phyloP scores from a whole-genome alignment of 257 asterid species.

The Cordia subcordata region DNA sequence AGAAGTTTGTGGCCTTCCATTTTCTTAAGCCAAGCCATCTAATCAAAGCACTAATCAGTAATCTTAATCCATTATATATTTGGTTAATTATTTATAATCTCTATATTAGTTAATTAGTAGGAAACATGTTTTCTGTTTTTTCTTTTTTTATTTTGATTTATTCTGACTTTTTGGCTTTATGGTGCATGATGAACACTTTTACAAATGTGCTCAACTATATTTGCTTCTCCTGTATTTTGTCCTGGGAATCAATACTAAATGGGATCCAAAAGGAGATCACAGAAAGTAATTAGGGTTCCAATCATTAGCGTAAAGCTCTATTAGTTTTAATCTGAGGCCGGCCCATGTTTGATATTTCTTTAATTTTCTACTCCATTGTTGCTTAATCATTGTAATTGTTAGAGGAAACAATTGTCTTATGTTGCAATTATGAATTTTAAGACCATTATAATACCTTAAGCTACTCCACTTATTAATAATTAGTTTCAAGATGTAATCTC shows the following conservation, averaged over 20 bases:
- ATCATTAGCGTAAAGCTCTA: constrained; percentile 1
- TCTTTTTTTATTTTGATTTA: too few relatives aligned
- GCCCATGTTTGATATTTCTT: neutral
- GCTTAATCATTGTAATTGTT: neutral
- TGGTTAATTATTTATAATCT: too few relatives aligned
- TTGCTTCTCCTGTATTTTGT: neutral
- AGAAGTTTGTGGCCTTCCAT: constrained; percentile 20
- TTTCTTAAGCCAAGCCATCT: constrained; percentile 10
- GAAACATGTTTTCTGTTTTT: constrained; percentile 15
- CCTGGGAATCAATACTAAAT: neutral
- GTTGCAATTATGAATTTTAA: too few relatives aligned
- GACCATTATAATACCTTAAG: too few relatives aligned
- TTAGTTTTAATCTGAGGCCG: neutral
- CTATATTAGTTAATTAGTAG: constrained; percentile 17
- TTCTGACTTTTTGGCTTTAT: neutral
- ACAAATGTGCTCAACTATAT: neutral
- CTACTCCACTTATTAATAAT: too few relatives aligned
- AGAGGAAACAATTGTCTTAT: too few relatives aligned
- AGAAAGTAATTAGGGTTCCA: constrained; percentile 7
- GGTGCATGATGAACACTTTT: constrained; percentile 4
- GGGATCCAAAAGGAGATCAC: constrained; percentile 10
- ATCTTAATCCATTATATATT: neutral
- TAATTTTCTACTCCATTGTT: neutral
- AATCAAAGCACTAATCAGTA: constrained; percentile 4
- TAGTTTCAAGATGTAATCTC: too few relatives aligned